Conservation (phyloP, 805 yeast species). For the Saccharomycopsis sp. region DNA sequence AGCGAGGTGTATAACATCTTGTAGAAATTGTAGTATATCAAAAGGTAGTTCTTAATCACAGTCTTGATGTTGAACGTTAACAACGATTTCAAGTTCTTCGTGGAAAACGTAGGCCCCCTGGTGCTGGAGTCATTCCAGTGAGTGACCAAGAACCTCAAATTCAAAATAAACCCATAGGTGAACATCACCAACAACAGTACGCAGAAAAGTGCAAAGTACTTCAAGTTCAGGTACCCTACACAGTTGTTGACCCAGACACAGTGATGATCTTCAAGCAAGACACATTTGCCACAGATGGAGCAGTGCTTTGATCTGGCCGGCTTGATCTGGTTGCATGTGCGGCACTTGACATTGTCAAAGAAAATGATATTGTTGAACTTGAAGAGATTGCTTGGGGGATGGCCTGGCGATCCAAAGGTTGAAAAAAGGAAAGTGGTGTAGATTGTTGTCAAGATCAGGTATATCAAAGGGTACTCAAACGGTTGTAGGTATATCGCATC, state of each 20-base stretch:
- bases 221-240: conserved; percentile 56
- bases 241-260: conserved; percentile 70
- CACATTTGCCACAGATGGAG: conserved; percentile 53
- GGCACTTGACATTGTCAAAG: conserved; percentile 40
- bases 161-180: conserved; percentile 34
- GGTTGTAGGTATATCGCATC: neutral
- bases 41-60: conserved; percentile 6
- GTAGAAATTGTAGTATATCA: conserved; percentile 11
- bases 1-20: conserved; percentile 1
- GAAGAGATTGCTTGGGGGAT: conserved; percentile 22
- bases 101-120: neutral
- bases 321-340: conserved; percentile 53
- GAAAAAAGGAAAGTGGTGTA: conserved; percentile 10
- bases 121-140: conserved; percentile 1
- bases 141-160: conserved; percentile 7
- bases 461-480: conserved; percentile 12
- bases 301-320: conserved; percentile 76
- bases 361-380: conserved; percentile 45
- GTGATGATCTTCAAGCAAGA: conserved; percentile 63
- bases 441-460: conserved; percentile 3
- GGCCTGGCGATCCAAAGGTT: conserved; percentile 5
- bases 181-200: conserved; percentile 38
- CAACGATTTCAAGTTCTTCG: conserved; percentile 3
- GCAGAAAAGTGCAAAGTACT: conserved; percentile 51
- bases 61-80: neutral